phyloP scores from a whole-genome alignment of 2,329 filamentous ascomycete species.

The Davidsoniella australis region DNA sequence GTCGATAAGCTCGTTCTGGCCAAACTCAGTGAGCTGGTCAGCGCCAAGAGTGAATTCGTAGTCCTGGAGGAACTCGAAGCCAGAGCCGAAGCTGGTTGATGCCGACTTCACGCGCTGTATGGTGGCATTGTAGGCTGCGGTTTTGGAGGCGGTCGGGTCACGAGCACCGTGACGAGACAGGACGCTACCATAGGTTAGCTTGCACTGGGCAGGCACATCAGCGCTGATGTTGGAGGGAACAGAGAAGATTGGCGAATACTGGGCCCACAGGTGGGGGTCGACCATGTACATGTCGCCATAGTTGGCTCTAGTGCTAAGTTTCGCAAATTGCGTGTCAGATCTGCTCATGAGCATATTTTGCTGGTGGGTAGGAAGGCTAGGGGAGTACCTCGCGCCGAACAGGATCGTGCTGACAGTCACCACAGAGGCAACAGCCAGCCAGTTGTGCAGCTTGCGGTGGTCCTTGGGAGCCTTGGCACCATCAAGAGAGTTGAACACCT shows the following conservation, averaged over 20 bases:
- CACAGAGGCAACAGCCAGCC: slow-evolving; percentile 1
- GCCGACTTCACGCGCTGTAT: slow-evolving; percentile 46
- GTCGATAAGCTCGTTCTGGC: slow-evolving; percentile 50
- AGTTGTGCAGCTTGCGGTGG: slow-evolving; percentile 4
- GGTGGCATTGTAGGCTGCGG: slow-evolving; percentile 42
- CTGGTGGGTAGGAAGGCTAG: background rate
- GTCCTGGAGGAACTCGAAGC: slow-evolving; percentile 52
- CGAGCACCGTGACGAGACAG: slow-evolving; percentile 75
- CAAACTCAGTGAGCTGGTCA: slow-evolving; percentile 51
- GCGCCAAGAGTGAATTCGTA: slow-evolving; percentile 56
- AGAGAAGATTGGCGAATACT: slow-evolving; percentile 73
- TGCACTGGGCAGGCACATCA: slow-evolving; percentile 48
- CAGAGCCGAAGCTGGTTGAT: slow-evolving; percentile 38
- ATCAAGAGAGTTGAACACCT: background rate
- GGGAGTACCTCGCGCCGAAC: slow-evolving; percentile 9
- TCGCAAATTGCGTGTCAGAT: slow-evolving; percentile 21
- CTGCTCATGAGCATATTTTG: background rate
- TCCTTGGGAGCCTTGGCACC: slow-evolving; percentile 3
- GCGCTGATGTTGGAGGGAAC: slow-evolving; percentile 48
- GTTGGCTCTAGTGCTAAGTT: slow-evolving; percentile 21
- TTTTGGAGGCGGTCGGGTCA: slow-evolving; percentile 58
- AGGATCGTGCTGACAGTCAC: slow-evolving; percentile 1
- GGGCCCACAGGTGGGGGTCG: slow-evolving; percentile 45
- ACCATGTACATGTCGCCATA: slow-evolving; percentile 4
- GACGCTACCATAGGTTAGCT: slow-evolving; percentile 62